Conservation (phyloP, 129 eudicot genomes). For the Flaveria trinervia region DNA sequence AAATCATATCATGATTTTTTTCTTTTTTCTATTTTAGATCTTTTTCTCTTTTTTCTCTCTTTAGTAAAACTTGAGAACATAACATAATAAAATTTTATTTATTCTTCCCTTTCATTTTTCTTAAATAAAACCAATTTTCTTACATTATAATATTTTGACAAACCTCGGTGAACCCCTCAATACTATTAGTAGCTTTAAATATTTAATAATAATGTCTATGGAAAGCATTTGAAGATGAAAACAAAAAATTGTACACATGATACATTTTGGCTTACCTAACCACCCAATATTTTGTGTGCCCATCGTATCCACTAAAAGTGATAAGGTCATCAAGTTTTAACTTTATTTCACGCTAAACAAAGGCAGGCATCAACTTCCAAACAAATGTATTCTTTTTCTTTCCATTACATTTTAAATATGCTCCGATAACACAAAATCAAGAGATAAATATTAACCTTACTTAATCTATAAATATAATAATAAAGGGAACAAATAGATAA, state of each 20-base stretch:
- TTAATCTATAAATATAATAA: not conserved
- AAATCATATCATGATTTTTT: too few relatives aligned
- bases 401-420: not conserved
- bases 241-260: not conserved
- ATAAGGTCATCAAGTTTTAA: constrained; percentile 26
- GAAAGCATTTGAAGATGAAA: constrained; percentile 1
- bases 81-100: too few relatives aligned
- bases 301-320: constrained; percentile 35
- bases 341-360: constrained; percentile 27
- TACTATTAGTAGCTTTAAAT: not conserved
- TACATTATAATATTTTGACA: too few relatives aligned
- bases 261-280: constrained; percentile 27
- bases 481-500: not conserved
- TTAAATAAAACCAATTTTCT: too few relatives aligned
- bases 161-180: too few relatives aligned
- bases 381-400: not conserved
- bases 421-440: not conserved
- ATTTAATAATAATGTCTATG: not conserved
- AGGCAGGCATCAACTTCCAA: not conserved
- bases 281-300: constrained; percentile 33
- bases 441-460: not conserved
- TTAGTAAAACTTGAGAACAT: too few relatives aligned
- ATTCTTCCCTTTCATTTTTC: too few relatives aligned
- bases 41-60: too few relatives aligned
- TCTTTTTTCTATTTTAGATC: too few relatives aligned